phyloP scores from a whole-genome alignment of 179 eudicot species.

The Carnegiea gigantea region DNA sequence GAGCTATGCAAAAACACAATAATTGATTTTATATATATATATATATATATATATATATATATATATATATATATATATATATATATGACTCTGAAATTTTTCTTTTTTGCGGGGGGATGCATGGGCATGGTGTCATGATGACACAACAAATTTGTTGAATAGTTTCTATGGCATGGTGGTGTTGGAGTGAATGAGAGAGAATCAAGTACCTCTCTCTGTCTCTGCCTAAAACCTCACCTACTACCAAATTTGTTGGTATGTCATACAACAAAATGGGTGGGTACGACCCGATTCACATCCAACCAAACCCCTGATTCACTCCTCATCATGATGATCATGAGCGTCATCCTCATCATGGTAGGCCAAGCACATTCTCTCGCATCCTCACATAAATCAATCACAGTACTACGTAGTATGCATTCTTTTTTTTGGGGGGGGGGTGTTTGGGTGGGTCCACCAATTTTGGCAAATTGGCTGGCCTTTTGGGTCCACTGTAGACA shows the following conservation, averaged over 20 bases:
- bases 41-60: too few relatives aligned
- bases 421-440: neutral
- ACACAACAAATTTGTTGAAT: constrained; percentile 20
- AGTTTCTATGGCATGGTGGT: neutral
- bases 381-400: neutral
- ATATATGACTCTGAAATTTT: too few relatives aligned
- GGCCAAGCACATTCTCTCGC: neutral
- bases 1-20: too few relatives aligned
- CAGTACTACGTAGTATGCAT: too few relatives aligned
- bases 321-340: neutral
- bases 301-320: constrained; percentile 2
- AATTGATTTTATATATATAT: too few relatives aligned
- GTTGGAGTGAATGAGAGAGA: constrained; percentile 1
- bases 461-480: neutral
- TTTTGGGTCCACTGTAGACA: neutral
- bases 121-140: constrained; percentile 30
- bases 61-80: too few relatives aligned
- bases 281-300: neutral
- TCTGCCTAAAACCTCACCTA: constrained; percentile 9
- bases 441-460: neutral
- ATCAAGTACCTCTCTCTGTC: neutral
- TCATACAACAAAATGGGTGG: neutral
- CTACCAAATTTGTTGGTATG: constrained; percentile 11
- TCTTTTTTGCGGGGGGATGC: neutral
- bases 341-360: neutral